Base-by-base conservation (phyloP, 2,329 filamentous ascomycete species). In the Colletotrichum nymphaeae region DNA sequence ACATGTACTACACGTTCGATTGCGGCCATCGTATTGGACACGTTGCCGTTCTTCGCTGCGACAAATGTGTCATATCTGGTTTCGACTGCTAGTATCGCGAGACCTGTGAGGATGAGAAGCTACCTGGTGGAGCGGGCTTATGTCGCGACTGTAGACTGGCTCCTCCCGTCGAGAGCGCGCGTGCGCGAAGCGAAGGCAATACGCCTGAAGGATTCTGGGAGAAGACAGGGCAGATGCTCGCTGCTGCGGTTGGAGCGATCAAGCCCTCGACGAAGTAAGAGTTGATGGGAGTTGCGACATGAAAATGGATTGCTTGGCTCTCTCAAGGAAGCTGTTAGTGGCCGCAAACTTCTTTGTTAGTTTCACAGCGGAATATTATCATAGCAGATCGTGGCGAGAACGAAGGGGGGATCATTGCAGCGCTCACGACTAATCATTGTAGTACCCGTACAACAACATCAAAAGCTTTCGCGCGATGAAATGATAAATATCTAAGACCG, bases 71-170 rank as follows among this genome's bases (percentile, higher is more conserved):
- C 24, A 32, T 35, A 24, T 67, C 64, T 49, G 53, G 64, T n/a
- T 67, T 67, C 55, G 53, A 67, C 37, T 59, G 64, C 53, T 67
- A 67, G 53, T 22, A 58, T 37, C 64, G 64, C 24, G 42, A 26
- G 64, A 67, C 37, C n/a, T 37, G 32, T 35, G 11, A 30, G 35
- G 64, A 59, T 26, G 64, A 49, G 37, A 67, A 59, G 64, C 64
- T 67, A 11, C 53, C 53, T n/a, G 55, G 64, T 55, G 53, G 64
- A 35, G 16, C 64, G 37, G 64, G 64, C 24, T 28, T 19, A 3
- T 67, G 64, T n/a, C 19, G 8, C n/a, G 35, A 22, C 1, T 67
- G 64, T 26, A 67, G n/a, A 7, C 22, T 16, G 8, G 55, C 62
- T 12, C 53, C 75, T 66, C 28, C 62, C 57, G 16, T 55, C 14